Evolutionary conservation across 768 basidiomycete genomes (phyloP).

Genomic region (Termitomyces sp.): DNA sequence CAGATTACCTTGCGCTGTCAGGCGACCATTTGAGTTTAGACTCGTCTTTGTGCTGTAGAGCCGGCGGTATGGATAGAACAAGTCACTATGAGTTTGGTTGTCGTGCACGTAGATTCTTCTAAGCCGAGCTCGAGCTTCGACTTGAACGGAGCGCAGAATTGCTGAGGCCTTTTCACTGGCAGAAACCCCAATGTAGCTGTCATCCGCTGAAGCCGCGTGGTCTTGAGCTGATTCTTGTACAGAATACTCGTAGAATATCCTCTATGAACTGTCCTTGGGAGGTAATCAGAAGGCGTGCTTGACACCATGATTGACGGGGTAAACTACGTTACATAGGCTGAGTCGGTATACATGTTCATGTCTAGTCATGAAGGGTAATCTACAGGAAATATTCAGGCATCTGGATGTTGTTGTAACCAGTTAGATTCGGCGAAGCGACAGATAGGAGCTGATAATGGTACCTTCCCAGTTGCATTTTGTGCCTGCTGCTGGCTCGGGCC

Average conservation of each 20-base stretch:
- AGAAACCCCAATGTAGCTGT: not conserved
- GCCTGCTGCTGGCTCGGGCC: constrained; percentile 78
- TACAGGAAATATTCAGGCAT: constrained; percentile 80
- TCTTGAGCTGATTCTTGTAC: not conserved
- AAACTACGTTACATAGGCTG: constrained; percentile 10
- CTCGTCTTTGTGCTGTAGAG: no score
- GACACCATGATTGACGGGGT: not conserved
- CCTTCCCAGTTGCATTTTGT: constrained; percentile 72
- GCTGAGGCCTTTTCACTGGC: no score
- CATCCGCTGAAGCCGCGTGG: not conserved
- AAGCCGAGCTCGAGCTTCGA: not conserved
- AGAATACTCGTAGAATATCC: not conserved
- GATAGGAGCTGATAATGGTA: constrained; percentile 23
- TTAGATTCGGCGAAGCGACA: constrained; percentile 9
- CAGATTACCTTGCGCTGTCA: not conserved
- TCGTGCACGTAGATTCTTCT: not conserved
- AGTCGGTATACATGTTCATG: constrained; percentile 12
- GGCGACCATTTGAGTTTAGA: not conserved
- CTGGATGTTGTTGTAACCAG: constrained; percentile 29
- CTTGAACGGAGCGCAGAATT: not conserved
- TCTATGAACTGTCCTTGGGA: not conserved
- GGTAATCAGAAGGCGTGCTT: not conserved
- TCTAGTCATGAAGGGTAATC: constrained; percentile 14
- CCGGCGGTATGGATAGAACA: not conserved
- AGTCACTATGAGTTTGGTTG: not conserved